These are phyloP conservation scores for Triangularia verruculosa DNA, from an alignment of 2,329 filamentous ascomycete species.

Conservation along the genomic window DNA sequence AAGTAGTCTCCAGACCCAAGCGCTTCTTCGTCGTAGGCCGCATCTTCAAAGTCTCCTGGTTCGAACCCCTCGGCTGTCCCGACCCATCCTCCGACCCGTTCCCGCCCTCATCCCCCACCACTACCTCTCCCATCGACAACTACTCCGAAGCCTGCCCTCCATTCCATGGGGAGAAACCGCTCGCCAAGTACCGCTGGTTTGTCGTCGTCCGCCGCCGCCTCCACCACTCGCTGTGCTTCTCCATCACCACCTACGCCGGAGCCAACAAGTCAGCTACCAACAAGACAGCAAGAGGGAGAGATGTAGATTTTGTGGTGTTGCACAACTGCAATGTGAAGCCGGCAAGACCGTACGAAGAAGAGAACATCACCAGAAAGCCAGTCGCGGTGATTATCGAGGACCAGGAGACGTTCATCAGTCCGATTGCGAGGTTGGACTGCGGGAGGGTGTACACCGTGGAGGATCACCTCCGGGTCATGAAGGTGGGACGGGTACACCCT, in stretches of 20 bases:
- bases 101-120: not conserved
- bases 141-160: slow-evolving; percentile 19
- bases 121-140: slow-evolving; percentile 3
- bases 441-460: slow-evolving; percentile 31
- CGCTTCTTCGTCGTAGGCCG: slow-evolving; percentile 30
- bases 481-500: slow-evolving; percentile 29
- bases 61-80: slow-evolving; percentile 25
- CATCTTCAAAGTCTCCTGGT: slow-evolving; percentile 32
- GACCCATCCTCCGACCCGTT: not conserved
- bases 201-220: slow-evolving; percentile 28
- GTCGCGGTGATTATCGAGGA: slow-evolving; percentile 30
- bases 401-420: slow-evolving; percentile 27
- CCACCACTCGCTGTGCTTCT: slow-evolving; percentile 30
- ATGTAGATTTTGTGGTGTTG: slow-evolving; percentile 27
- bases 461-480: slow-evolving; percentile 27
- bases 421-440: slow-evolving; percentile 29
- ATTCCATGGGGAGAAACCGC: slow-evolving; percentile 23
- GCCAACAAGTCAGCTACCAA: slow-evolving; percentile 1
- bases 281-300: slow-evolving; percentile 15
- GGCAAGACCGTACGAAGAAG: slow-evolving; percentile 22
- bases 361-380: slow-evolving; percentile 25
- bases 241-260: slow-evolving; percentile 26
- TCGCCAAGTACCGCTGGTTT: slow-evolving; percentile 30
- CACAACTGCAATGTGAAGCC: slow-evolving; percentile 22
- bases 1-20: slow-evolving; percentile 26